A percentile compares a stretch with the other conserved stretches of the same genome.
phyloP scores from a whole-genome alignment of 768 basidiomycete genomes.

The Pleurotus tuoliensis region DNA sequence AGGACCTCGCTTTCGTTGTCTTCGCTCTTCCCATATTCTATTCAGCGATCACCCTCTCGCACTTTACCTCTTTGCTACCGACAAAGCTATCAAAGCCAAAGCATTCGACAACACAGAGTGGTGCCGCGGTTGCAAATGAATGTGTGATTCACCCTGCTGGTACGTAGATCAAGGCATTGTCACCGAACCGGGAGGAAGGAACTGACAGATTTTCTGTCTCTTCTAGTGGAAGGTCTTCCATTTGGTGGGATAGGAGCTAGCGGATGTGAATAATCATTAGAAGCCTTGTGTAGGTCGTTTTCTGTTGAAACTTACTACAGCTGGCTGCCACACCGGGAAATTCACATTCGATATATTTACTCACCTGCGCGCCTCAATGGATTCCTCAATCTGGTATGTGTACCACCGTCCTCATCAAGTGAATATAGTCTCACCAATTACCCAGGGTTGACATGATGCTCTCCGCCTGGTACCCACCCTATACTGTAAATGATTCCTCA shows the following conservation, averaged over 20 bases:
- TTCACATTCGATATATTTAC: slow-evolving; percentile 77
- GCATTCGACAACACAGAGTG: slow-evolving; percentile 65
- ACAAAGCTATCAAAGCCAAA: slow-evolving; percentile 54
- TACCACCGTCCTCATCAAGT: no score
- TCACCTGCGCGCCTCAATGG: slow-evolving; percentile 58
- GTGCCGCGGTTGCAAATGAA: slow-evolving; percentile 69
- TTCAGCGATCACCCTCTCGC: slow-evolving; percentile 68
- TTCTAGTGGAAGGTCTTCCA: slow-evolving; percentile 55
- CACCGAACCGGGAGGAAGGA: no score
- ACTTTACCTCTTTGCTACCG: slow-evolving; percentile 72
- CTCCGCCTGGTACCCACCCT: slow-evolving; percentile 59
- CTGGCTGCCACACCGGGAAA: slow-evolving; percentile 69
- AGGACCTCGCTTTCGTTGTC: slow-evolving; percentile 6
- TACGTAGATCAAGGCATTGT: slow-evolving; percentile 23
- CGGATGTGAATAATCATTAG: slow-evolving; percentile 48
- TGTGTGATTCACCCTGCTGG: slow-evolving; percentile 54
- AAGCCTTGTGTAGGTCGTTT: background rate
- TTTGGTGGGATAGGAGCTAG: slow-evolving; percentile 73
- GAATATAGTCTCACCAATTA: slow-evolving; percentile 13
- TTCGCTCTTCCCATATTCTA: background rate
- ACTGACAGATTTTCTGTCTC: no score
- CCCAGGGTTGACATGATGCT: slow-evolving; percentile 47
- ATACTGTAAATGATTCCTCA: slow-evolving; percentile 28
- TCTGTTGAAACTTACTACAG: slow-evolving; percentile 26
- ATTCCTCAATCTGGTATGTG: slow-evolving; percentile 55